phyloP scores from a whole-genome alignment of 352 stramenopile species.

The Pythium volutum region DNA sequence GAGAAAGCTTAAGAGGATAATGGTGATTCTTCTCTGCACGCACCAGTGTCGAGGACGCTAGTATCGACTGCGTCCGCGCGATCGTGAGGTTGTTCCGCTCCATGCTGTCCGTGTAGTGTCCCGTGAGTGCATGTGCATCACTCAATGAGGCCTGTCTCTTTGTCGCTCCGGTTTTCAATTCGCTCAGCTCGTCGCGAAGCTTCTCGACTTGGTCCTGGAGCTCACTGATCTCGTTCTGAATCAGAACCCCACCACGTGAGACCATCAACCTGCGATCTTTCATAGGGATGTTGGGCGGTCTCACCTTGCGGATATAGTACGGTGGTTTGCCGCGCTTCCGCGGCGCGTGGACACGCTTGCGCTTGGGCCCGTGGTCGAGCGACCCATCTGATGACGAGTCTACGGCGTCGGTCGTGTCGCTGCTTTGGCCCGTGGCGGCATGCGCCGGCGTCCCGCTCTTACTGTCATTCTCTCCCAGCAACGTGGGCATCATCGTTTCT shows the following conservation, averaged over 20 bases:
- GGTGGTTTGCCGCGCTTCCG: conserved; percentile 13
- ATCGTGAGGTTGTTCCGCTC: conserved; percentile 12
- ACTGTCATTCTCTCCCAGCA: too few species aligned
- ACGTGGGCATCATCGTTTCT: too few species aligned
- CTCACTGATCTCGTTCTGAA: conserved; percentile 14
- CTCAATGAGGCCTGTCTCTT: neutral
- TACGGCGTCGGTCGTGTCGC: conserved; percentile 2
- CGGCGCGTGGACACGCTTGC: neutral
- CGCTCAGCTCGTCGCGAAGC: neutral
- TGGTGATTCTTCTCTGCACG: neutral
- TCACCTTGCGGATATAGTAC: conserved; percentile 19
- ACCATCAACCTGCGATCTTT: too few species aligned
- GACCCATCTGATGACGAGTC: conserved; percentile 2
- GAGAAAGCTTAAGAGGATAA: too few species aligned
- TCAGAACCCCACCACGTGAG: neutral
- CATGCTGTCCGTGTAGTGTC: neutral
- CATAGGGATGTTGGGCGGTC: neutral
- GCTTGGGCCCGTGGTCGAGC: neutral
- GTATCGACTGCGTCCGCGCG: conserved; percentile 17
- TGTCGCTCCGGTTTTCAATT: neutral
- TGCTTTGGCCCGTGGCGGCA: too few species aligned
- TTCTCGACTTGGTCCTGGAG: conserved; percentile 13
- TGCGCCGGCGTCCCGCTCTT: too few species aligned
- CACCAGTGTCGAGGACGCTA: conserved; percentile 8
- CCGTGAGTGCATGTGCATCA: conserved; percentile 3